Evolutionary conservation across 495 filamentous ascomycete genomes (phyloP), one percentile per base, ranked within the genome.

Genomic region (Lophium mytilinum): DNA sequence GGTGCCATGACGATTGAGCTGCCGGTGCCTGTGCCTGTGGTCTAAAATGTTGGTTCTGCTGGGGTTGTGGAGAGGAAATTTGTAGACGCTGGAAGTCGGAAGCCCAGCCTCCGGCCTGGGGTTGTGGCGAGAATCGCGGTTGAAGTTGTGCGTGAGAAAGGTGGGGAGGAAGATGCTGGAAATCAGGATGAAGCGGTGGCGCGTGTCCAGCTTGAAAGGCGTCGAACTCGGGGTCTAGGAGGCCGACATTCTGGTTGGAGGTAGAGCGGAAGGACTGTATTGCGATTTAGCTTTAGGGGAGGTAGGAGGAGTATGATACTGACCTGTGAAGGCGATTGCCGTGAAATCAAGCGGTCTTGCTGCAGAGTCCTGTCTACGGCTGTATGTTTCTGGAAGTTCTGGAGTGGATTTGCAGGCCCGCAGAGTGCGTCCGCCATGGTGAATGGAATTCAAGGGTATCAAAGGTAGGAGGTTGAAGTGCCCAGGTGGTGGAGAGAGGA

Each of bases 331-430:
- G 80, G 74, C 15, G 78, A 71, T 47, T 79, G 75, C 9, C 76
- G 78, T 7, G 75, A 71, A 35, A 72, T 68, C 30, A 89, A 64
- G 48, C 88, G 83, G 65, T 96, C 92, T 70, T 95, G 92, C 64
- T 96, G 90, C 42, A 92, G 76, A 5, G 86, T 84, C 15, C 87
- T 78, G 68, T 97, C 89, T 46, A 83, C 78, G 10, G 83, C 78
- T 4, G 83, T 76, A 72, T 96, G 90, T 62, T 91, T 86, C 63
- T 89, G 81, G 63, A 96, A 85, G 64, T 80, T 87, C 67, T 93
- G 87, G 39, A 93, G 82, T 58, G 89, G 83, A 71, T 91, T 96
- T 10, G 90, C 90, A 21, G 92, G 90, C 42, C 92, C 89, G 71
- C 92, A 97, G 50, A 95, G 77, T 56, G 78, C 78, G 68, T 94